Evolutionary conservation across 768 basidiomycete species (phyloP).

Genomic region (Lactarius sp.): DNA sequence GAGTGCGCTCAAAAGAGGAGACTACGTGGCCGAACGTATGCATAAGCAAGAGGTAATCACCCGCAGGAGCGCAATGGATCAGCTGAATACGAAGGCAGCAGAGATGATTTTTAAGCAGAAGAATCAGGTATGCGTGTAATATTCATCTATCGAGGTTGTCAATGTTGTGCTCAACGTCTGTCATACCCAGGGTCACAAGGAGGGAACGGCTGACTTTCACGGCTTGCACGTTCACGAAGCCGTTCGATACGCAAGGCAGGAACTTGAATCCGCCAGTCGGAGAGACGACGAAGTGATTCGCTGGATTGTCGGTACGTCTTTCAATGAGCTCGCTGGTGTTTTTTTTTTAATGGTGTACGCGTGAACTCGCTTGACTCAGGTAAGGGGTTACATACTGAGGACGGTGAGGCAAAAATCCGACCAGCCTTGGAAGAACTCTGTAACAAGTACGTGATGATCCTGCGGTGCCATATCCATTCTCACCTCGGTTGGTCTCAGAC

Average conservation of each 20-base stretch:
- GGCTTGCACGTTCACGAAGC: slow-evolving; percentile 11
- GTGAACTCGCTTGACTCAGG: neutral
- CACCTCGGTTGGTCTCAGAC: neutral
- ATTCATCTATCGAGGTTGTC: neutral
- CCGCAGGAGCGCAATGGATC: neutral
- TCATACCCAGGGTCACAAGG: neutral
- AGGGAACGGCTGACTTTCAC: slow-evolving; percentile 18
- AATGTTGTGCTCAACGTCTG: neutral
- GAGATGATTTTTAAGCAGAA: slow-evolving; percentile 6
- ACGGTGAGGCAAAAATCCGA: slow-evolving; percentile 1
- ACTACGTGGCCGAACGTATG: neutral
- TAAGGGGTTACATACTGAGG: slow-evolving; percentile 1
- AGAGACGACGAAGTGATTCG: neutral
- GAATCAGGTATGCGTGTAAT: slow-evolving; percentile 13
- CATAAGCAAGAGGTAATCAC: neutral
- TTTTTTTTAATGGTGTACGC: neutral
- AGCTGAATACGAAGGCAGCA: slow-evolving; percentile 6
- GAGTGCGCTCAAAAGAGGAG: neutral
- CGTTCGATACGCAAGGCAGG: neutral
- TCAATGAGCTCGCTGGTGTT: neutral
- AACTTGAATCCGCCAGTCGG: neutral
- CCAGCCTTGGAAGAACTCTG: slow-evolving; percentile 7
- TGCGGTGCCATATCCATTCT: neutral
- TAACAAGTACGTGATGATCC: slow-evolving; percentile 1
- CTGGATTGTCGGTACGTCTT: slow-evolving; percentile 15